These are phyloP conservation scores for Puccinia brachypodii DNA, from an alignment of 1,284 basidiomycete genomes.

Conservation along the genomic window DNA sequence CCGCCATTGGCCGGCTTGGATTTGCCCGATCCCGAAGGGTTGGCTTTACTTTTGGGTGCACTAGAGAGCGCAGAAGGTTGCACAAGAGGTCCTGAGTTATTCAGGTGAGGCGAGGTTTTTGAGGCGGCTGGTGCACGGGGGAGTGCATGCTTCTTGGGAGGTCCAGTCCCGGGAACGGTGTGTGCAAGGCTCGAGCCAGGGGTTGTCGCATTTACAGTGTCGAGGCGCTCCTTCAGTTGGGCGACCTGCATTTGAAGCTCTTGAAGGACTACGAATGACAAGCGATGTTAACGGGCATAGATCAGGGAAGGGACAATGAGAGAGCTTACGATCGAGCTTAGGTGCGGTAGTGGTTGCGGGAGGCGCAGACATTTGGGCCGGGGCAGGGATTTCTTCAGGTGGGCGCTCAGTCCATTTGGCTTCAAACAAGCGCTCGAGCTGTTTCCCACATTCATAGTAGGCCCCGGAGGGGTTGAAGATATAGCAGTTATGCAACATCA, in stretches of 20 bases:
- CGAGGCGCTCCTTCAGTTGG: slow-evolving; percentile 14
- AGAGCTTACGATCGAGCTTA: background rate
- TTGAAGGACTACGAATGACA: slow-evolving; percentile 8
- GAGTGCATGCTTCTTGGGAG: slow-evolving; percentile 28
- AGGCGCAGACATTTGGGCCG: background rate
- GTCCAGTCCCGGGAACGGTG: slow-evolving; percentile 6
- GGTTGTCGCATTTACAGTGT: background rate
- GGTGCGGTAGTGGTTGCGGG: background rate
- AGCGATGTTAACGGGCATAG: background rate
- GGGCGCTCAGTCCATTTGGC: slow-evolving; percentile 85
- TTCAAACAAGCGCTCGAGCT: slow-evolving; percentile 80
- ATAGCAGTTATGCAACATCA: slow-evolving; percentile 92
- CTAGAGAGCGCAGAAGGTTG: background rate
- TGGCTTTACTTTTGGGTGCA: background rate
- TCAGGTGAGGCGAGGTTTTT: slow-evolving; percentile 22
- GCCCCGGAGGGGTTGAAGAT: slow-evolving; percentile 84
- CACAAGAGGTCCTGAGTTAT: background rate
- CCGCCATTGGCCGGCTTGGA: background rate
- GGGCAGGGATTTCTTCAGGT: slow-evolving; percentile 48
- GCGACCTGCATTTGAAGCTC: slow-evolving; percentile 21
- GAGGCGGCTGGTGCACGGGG: background rate
- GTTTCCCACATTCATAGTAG: slow-evolving; percentile 78
- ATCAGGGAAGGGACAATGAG: background rate
- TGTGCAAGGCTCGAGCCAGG: background rate
- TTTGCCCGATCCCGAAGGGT: background rate